Evolutionary conservation across 495 filamentous ascomycete species (phyloP).

Genomic region (Hypoxylon fragiforme): DNA sequence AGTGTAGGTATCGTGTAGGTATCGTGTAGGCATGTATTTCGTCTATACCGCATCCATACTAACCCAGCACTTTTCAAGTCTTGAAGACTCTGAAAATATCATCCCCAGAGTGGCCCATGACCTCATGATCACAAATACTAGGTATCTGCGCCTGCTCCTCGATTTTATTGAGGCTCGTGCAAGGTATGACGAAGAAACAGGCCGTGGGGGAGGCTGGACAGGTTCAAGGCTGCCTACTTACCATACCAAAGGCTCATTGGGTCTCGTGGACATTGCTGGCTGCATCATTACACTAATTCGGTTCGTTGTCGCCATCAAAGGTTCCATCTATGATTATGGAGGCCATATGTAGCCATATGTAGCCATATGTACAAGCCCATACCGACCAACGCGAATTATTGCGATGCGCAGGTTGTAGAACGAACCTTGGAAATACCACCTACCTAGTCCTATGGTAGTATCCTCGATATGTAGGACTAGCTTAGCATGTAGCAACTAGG

Average conservation of each 20-base stretch:
- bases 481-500: background rate
- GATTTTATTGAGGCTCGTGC: constrained; percentile 29
- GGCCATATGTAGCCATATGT: no score
- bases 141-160: constrained; percentile 11
- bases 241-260: background rate
- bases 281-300: background rate
- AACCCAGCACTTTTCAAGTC: background rate
- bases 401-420: constrained; percentile 27
- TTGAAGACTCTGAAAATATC: background rate
- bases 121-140: constrained; percentile 23
- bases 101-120: constrained; percentile 21
- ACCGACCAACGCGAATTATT: constrained; percentile 26
- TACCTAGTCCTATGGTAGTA: background rate
- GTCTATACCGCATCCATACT: background rate
- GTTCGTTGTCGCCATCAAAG: background rate
- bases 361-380: no score
- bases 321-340: constrained; percentile 23
- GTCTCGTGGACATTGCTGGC: background rate
- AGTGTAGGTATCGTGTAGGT: no score
- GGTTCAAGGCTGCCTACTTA: background rate
- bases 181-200: constrained; percentile 32
- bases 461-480: background rate
- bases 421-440: background rate
- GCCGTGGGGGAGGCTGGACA: constrained; percentile 1
- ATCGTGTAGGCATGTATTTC: background rate